A percentile compares a stretch with the other conserved stretches of the same genome.
These are phyloP conservation scores for Blastobotrys mokoenaii DNA, from an alignment of 805 yeast genomes.

Conservation along the genomic window DNA sequence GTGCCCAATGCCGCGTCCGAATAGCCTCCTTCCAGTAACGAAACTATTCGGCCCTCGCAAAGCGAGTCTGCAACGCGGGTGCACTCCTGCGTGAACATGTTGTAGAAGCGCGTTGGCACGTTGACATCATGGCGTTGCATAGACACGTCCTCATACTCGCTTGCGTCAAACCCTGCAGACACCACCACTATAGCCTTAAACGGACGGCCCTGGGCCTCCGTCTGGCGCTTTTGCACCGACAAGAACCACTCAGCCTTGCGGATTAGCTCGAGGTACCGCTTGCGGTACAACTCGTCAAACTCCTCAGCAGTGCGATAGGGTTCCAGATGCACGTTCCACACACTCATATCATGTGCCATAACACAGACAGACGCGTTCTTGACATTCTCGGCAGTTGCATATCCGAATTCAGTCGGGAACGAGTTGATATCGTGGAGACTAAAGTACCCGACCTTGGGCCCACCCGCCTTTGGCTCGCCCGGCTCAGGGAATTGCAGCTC, in stretches of 20 bases:
- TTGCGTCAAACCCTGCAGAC: conserved; percentile 85
- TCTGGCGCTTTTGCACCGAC: too few relatives aligned
- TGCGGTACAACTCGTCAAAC: conserved; percentile 52
- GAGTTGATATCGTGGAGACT: conserved; percentile 81
- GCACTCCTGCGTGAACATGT: conserved; percentile 63
- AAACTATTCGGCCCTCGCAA: conserved; percentile 56
- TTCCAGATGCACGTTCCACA: conserved; percentile 79
- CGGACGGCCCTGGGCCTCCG: conserved; percentile 30
- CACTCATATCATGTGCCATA: conserved; percentile 63
- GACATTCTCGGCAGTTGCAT: conserved; percentile 61
- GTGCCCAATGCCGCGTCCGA: conserved; percentile 74
- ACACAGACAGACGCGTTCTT: conserved; percentile 74
- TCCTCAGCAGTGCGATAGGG: conserved; percentile 57
- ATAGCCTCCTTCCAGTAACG: conserved; percentile 79
- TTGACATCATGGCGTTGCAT: conserved; percentile 81
- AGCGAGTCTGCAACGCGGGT: conserved; percentile 56
- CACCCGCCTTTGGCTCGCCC: conserved; percentile 26
- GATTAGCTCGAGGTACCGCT: conserved; percentile 52
- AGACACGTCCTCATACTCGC: conserved; percentile 69
- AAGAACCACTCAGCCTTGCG: conserved; percentile 61
- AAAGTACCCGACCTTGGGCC: conserved; percentile 79
- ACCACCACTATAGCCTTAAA: conserved; percentile 62
- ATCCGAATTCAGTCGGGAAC: conserved; percentile 74
- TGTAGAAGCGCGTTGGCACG: conserved; percentile 74
- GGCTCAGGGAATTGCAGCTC: conserved; percentile 30